phyloP scores from a whole-genome alignment of 2,329 filamentous ascomycete genomes.

The Pleurostoma richardsiae region DNA sequence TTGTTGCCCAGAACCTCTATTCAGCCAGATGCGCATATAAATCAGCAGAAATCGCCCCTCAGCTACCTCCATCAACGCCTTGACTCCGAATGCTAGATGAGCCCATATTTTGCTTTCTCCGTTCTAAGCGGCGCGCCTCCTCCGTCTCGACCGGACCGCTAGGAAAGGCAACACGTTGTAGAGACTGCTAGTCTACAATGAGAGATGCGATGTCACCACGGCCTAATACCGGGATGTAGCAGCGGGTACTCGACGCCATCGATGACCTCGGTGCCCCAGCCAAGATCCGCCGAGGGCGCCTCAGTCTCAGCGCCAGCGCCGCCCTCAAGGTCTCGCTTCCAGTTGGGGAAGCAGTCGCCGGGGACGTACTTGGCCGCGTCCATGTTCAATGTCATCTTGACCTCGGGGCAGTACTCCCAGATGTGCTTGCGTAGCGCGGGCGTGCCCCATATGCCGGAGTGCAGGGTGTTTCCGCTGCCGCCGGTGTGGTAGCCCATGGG shows the following conservation, averaged over 20 bases:
- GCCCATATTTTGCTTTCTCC: too few species aligned
- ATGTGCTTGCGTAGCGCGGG: conserved; percentile 42
- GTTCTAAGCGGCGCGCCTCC: too few species aligned
- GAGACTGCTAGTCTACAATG: too few species aligned
- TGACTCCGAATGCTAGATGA: too few species aligned
- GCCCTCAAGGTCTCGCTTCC: conserved; percentile 32
- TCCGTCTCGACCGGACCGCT: too few species aligned
- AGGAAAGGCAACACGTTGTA: too few species aligned
- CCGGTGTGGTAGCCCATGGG: conserved; percentile 57
- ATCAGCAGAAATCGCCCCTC: too few species aligned
- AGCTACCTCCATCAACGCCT: too few species aligned
- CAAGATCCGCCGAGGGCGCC: conserved; percentile 16
- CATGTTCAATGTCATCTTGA: conserved; percentile 54
- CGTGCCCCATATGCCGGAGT: conserved; percentile 42
- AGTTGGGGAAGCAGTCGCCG: conserved; percentile 36
- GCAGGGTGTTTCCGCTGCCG: conserved; percentile 38
- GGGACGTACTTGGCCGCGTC: conserved; percentile 46
- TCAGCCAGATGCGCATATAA: too few species aligned
- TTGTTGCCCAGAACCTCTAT: too few species aligned
- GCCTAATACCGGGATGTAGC: conserved; percentile 25
- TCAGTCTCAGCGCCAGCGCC: conserved; percentile 10
- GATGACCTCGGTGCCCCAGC: conserved; percentile 33
- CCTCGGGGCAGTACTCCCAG: conserved; percentile 53
- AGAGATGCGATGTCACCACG: conserved; percentile 19
- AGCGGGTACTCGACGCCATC: conserved; percentile 33